Evolutionary conservation across 2,329 filamentous ascomycete genomes (phyloP).

Genomic region (Fusarium paranaense): DNA sequence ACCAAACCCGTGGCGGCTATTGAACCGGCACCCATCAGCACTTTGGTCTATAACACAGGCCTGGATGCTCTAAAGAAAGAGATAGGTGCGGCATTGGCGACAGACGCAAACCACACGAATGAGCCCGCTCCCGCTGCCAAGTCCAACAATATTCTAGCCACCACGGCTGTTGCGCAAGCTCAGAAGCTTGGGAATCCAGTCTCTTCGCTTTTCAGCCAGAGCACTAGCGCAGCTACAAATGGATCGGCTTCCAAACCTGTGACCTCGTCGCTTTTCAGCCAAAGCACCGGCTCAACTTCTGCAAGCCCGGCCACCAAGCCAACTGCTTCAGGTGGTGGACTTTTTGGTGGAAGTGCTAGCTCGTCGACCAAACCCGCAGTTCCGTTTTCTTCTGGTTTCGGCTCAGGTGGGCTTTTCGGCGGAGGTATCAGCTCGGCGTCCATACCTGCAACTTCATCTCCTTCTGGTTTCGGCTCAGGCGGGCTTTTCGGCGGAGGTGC

Average conservation of each 20-base stretch:
- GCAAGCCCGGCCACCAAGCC: background rate
- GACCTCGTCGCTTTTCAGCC: background rate
- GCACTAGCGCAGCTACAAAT: background rate
- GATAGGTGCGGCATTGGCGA: background rate
- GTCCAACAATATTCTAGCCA: background rate
- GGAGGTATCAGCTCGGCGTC: background rate
- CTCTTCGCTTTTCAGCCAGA: background rate
- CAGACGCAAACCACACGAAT: background rate
- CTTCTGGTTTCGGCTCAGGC: background rate
- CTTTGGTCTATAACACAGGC: background rate
- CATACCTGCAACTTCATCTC: background rate
- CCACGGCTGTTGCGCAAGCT: background rate
- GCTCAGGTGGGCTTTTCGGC: background rate
- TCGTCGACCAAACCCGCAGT: background rate
- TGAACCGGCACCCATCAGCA: background rate
- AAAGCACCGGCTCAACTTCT: background rate
- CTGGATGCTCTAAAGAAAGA: background rate
- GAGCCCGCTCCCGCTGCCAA: background rate
- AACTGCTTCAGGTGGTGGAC: background rate
- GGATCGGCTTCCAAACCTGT: background rate
- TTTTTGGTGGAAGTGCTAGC: background rate
- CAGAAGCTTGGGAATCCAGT: background rate
- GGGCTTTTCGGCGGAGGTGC: background rate
- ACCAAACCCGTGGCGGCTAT: background rate
- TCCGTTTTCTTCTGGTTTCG: background rate